Evolutionary conservation across 108 stramenopile species (phyloP).

Genomic region (Parietichytrium sp.): DNA sequence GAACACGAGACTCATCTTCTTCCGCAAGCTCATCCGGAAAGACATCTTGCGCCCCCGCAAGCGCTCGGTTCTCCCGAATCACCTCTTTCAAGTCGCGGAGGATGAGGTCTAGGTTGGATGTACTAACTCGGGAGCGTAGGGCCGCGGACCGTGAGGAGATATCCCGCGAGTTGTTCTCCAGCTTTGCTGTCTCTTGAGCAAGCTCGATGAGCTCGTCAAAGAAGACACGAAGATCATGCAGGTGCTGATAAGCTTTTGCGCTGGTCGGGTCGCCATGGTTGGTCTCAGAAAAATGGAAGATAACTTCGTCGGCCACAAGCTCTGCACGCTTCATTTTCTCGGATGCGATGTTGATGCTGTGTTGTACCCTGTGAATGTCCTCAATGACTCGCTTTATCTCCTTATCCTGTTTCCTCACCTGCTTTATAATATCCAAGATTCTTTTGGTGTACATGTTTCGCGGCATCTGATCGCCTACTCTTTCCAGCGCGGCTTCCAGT

Average conservation of each 20-base stretch:
- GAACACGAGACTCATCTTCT: too few species aligned
- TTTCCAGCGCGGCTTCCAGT: not conserved
- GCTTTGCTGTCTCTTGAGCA: not conserved
- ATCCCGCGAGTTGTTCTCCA: not conserved
- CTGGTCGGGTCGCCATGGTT: not conserved
- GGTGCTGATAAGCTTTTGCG: not conserved
- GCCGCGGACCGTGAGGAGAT: not conserved
- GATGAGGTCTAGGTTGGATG: not conserved
- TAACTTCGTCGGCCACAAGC: not conserved
- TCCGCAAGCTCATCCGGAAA: too few species aligned
- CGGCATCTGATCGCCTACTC: not conserved
- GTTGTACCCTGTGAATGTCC: not conserved
- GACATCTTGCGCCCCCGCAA: too few species aligned
- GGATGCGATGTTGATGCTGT: not conserved
- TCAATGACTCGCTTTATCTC: not conserved
- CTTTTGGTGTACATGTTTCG: not conserved
- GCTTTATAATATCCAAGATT: not conserved
- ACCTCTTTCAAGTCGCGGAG: not conserved
- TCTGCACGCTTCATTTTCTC: not conserved
- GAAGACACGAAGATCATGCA: constrained; percentile 28
- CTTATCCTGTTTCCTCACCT: not conserved
- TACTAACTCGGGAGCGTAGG: not conserved
- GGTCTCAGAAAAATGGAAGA: not conserved
- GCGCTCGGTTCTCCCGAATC: too few species aligned
- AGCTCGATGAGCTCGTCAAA: constrained; percentile 21